Percentiles rank a stretch among this genome's conserved stretches.
Conservation (phyloP, 2,329 filamentous ascomycete species). For the Ophiostoma sp. region DNA sequence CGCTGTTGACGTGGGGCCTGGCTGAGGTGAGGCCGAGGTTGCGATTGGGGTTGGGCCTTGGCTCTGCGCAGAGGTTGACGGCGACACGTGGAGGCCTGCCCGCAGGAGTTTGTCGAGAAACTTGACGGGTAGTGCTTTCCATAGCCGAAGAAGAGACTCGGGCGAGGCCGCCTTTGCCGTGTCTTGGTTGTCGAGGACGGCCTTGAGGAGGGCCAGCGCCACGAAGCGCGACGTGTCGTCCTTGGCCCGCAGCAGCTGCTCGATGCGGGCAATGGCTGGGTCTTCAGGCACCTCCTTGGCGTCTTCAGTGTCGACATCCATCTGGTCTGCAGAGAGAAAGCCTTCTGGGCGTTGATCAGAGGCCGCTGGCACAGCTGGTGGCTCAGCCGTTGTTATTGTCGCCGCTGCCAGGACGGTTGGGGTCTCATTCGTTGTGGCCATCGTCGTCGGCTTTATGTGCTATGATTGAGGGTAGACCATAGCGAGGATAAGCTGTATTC, state of each 20-base stretch:
- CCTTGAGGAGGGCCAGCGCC: constrained; percentile 59
- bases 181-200: constrained; percentile 53
- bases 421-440: background rate
- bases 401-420: background rate
- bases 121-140: constrained; percentile 55
- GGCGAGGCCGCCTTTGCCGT: background rate
- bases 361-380: background rate
- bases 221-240: constrained; percentile 66
- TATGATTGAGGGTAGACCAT: background rate
- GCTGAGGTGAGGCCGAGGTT: constrained; percentile 18
- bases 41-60: background rate
- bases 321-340: background rate
- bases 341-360: background rate
- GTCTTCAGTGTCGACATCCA: background rate
- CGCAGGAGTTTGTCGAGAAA: constrained; percentile 60
- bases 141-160: constrained; percentile 44
- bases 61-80: background rate
- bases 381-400: too few species aligned
- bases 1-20: constrained; percentile 42
- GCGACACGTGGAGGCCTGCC: constrained; percentile 39
- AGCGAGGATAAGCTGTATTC: background rate
- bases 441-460: background rate
- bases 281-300: constrained; percentile 14
- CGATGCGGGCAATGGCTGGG: constrained; percentile 43
- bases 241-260: constrained; percentile 51